Evolutionary conservation across 192 early-diverging fungal genomes (phyloP), one percentile per base, ranked within the genome.

Genomic region (Coemansia sp.): DNA sequence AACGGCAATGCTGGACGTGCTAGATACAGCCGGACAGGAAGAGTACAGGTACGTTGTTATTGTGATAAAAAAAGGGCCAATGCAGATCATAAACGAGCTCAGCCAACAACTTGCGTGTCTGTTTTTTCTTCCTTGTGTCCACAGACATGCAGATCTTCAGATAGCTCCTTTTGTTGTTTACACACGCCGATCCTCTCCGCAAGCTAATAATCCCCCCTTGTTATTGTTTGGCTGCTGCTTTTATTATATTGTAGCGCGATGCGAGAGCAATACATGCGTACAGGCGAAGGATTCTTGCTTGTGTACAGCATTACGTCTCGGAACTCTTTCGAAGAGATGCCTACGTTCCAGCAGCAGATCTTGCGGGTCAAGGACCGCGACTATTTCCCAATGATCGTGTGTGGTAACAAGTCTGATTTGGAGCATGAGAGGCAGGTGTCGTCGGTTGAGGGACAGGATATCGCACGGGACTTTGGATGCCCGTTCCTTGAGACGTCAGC

Each of bases 1-100:
- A 67, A 89, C 91, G 1, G 92, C 92, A 44, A 88, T 95, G 67
- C 86, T 98, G 26, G 96, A 98, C 64, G 92, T 98, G 10, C 88
- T 98, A 50, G 96, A 98, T 77, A 98, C 95, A 7, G 95, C 95
- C 16, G 96, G 96, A 28, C 96, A 98, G 74, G 95, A 97, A 72
- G 95, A 96, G 78, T 97, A 95, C 85, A 94, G 78, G 78, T 76
- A 75, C 16, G 60, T 53, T 61, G 53, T 37, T 33, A 35, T 35
- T 59, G 32, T 37, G 35, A 23, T 23, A 37, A 37, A 19, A 16
- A 19, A 19, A 19, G 44, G 44, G 16, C 10, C n/a, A 3, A 16
- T 42, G 52, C 6, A 7, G 53, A 37, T 67, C 10, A 44, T 39
- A 23, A 37, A 53, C 32, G 2, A 55, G 14, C 35, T 37, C 6